Conservation (phyloP, 148 eudicot species). For the Dysphania ambrosioides region DNA sequence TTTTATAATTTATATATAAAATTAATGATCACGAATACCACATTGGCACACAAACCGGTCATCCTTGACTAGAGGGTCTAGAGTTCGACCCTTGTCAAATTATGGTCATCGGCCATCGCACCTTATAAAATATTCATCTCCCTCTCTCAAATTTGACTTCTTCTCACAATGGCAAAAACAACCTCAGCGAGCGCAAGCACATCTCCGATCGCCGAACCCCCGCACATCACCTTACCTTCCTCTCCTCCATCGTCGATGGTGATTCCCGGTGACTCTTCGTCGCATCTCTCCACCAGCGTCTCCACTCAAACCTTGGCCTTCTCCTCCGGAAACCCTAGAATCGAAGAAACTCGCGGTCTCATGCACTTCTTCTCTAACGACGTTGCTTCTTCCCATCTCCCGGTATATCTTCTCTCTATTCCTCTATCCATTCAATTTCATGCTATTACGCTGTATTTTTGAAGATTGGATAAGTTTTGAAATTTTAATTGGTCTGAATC, state of each 20-base stretch:
- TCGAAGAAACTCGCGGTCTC: slow-evolving; percentile 80
- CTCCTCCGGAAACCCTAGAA: slow-evolving; percentile 94
- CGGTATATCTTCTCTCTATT: slow-evolving; percentile 38
- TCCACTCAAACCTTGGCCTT: slow-evolving; percentile 50
- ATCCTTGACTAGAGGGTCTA: too few species aligned
- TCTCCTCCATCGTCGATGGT: slow-evolving; percentile 15
- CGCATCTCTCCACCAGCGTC: background rate
- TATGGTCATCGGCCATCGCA: background rate
- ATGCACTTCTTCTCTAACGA: slow-evolving; percentile 59
- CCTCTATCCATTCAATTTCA: background rate
- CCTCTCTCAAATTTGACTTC: background rate
- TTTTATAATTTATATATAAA: too few species aligned
- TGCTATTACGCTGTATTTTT: background rate
- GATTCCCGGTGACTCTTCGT: slow-evolving; percentile 32
- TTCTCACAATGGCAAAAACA: slow-evolving; percentile 20
- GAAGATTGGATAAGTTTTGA: background rate
- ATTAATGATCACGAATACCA: too few species aligned
- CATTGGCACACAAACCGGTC: too few species aligned
- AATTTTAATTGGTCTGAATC: background rate
- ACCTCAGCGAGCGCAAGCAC: slow-evolving; percentile 6
- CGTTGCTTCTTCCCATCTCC: slow-evolving; percentile 38
- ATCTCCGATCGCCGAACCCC: background rate
- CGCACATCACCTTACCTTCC: slow-evolving; percentile 12
- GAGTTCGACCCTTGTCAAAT: too few species aligned
- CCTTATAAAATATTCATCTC: slow-evolving; percentile 9